Evolutionary conservation across 148 eudicot genomes (phyloP), one percentile per base, ranked within the genome.

Genomic region (Rhododendron vialii): DNA sequence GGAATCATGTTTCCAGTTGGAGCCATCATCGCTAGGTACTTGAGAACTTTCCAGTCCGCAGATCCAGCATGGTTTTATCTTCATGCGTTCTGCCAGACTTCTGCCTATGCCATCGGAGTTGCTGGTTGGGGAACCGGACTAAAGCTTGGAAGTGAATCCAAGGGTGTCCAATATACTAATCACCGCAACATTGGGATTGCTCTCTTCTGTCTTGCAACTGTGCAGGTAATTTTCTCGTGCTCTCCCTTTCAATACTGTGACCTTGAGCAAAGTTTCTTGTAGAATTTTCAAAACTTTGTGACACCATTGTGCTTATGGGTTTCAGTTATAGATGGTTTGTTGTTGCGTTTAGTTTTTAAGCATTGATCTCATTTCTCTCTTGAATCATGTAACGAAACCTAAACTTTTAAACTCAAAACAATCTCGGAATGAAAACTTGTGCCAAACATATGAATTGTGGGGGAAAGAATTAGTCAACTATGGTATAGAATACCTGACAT

Each of bases 51-150:
- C 81, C 90, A 88, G 71, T 92, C 95, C 3, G 99, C 98, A 1
- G 98, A 97, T 75, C 99, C 99, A 2, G 90, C 91, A 20, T 97
- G 99, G 99, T 97, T 97, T 88, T 97, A 97, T 86, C 91, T 91
- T 14, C 99, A 97, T 80, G 92, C 88, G 80, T 71, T 82, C 9
- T 97, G 98, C 87, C 99, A 97, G 80, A 57, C 90, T 28, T 93
- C 96, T 55, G 95, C 94, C 6, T 97, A 97, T 76, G 93, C 91
- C 65, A 89, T 97, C 7, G 99, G 99, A 20, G 96, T 97, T 83
- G 95, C 99, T 45, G 99, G 99, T 43, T 97, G 99, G 99, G 95
- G 88, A 48, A 97, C 98, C 28, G 99, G 99, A 36, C 92, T 97
- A 82, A 92, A 95, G 83, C 99, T 97, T 30, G 99, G 99, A 12